Conservation (phyloP, 306 rosid species). For the Glycine soja region DNA sequence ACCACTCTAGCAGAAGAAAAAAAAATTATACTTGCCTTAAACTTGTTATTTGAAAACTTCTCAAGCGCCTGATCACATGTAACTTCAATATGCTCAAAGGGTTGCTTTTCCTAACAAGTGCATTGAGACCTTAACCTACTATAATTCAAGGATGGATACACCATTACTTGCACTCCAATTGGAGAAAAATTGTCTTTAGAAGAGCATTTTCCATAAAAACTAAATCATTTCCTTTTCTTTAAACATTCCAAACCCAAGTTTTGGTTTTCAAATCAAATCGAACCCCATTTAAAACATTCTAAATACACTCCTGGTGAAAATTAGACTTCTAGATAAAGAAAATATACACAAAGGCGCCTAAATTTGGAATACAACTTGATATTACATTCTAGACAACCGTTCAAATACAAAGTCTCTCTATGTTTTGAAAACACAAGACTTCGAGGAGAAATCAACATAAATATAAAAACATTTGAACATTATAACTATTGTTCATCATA, state of each 20-base stretch:
- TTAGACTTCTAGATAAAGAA: slow-evolving; percentile 26
- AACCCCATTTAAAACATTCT: slow-evolving; percentile 11
- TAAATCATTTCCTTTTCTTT: neutral
- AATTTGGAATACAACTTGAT: neutral
- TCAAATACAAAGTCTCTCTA: neutral
- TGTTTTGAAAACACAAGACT: neutral
- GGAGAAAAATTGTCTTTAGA: neutral
- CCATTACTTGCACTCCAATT: neutral
- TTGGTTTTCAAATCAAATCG: neutral
- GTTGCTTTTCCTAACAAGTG: slow-evolving; percentile 72
- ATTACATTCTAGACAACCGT: slow-evolving; percentile 23
- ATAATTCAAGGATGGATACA: slow-evolving; percentile 13
- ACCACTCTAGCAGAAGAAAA: too few species aligned
- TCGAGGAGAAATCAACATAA: slow-evolving; percentile 17
- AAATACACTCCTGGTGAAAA: slow-evolving; percentile 2
- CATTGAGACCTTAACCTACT: neutral
- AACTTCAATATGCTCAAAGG: slow-evolving; percentile 96
- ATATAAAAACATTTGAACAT: neutral
- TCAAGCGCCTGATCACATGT: slow-evolving; percentile 85
- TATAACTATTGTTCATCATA: neutral
- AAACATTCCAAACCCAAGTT: slow-evolving; percentile 1
- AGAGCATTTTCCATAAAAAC: neutral
- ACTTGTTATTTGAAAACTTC: slow-evolving; percentile 79
- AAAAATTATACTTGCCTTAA: slow-evolving; percentile 76
- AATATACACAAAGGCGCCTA: neutral